Base-by-base conservation (phyloP, 1,139 yeast species). In the Pichia sp. region DNA sequence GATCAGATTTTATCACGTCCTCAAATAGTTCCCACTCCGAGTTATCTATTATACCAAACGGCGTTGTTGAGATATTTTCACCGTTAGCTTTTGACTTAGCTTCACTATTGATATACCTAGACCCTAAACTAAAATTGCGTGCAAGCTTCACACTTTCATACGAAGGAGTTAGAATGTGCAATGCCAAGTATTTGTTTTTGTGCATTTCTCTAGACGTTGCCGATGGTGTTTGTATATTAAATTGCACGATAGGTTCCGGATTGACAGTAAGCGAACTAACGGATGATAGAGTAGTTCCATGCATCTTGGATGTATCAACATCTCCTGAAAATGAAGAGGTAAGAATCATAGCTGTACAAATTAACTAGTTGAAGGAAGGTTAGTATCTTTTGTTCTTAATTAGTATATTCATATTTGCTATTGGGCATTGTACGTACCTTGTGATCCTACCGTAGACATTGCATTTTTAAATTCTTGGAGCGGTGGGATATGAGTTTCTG, bases 251-350 rank as follows among this genome's bases (percentile, higher is more conserved):
- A 2, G 94, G 93, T 12, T 63, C 62, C 0, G 96, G 96, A 35
- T 69, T 66, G 22, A 84, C 71, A 1, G 93, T 76, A 12, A 87
- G 60, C 1, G 95, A 85, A 14, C 85, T 73, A 27, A 84, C 85
- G 1, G 94, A 83, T 2, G 94, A 80, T 3, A 87, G 62, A 0
- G 96, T 84, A 66, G 84, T 75, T 1, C 96, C 96, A 49, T 73
- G 79, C 33, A 64, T 56, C n/a, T 52, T 50, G 13, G 47, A 38
- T 3, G 44, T 39, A n/a, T 44, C 35, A 14, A 42, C 25, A 10
- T 38, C 51, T 41, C 49, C 51, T 24, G 32, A 33, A 29, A 48
- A 47, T 18, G 61, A 59, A 7, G 64, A 62, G 0, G 67, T 63
- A 21, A 63, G 39, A 18, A 66, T 59, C 69, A 66, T 64, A 5